Conservation (phyloP, 2,329 filamentous ascomycete genomes). For the Clathrospora elynae region DNA sequence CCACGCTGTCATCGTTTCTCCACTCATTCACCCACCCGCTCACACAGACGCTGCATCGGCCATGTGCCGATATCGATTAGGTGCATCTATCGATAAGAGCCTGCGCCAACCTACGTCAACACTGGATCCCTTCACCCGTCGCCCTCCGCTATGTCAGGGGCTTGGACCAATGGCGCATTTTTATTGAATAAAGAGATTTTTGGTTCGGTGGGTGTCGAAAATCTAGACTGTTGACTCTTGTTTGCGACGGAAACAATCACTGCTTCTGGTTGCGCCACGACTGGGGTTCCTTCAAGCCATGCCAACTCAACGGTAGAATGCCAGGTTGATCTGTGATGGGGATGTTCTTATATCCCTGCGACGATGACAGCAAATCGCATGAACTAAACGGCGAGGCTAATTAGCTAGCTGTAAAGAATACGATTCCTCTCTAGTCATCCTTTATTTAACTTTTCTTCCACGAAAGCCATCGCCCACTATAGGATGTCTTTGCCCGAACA, state of each 20-base stretch:
- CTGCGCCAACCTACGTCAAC: not conserved
- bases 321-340: slow-evolving; percentile 2
- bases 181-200: not conserved
- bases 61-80: slow-evolving; percentile 12
- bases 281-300: not conserved
- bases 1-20: slow-evolving; percentile 8
- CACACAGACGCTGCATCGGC: not conserved
- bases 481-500: slow-evolving; percentile 4
- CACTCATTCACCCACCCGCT: not conserved
- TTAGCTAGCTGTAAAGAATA: slow-evolving; percentile 7
- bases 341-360: not conserved
- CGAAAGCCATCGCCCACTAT: not conserved
- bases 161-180: not conserved
- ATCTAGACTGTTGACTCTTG: not conserved
- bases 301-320: not conserved
- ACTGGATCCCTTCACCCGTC: not conserved
- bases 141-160: not conserved
- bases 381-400: slow-evolving; percentile 1
- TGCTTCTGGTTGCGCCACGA: not conserved
- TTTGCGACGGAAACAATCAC: not conserved
- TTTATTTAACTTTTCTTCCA: not conserved
- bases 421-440: slow-evolving; percentile 15
- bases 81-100: slow-evolving; percentile 5
- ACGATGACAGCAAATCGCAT: slow-evolving; percentile 8
- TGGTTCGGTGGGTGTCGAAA: not conserved